Conservation (phyloP, 1,139 yeast species). For the Candida glucosophila region DNA sequence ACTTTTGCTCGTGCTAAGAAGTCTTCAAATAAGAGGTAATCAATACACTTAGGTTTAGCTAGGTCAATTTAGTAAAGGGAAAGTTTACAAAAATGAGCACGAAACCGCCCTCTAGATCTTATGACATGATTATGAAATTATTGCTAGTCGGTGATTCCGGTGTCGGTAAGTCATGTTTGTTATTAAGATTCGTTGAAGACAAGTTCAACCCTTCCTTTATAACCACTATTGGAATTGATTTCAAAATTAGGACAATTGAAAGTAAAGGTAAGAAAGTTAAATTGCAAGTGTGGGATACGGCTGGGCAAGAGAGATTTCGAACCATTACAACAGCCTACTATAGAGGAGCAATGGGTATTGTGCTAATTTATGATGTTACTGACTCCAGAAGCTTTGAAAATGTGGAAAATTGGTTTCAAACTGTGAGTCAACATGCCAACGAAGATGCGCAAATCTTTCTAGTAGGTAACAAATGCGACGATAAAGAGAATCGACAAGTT, state of each 20-base stretch:
- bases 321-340: conserved; percentile 97
- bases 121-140: conserved; percentile 90
- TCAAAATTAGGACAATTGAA: conserved; percentile 93
- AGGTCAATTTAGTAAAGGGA: background rate
- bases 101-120: conserved; percentile 67
- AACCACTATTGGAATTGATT: conserved; percentile 96
- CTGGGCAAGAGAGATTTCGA: conserved; percentile 97
- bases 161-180: conserved; percentile 92
- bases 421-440: conserved; percentile 93
- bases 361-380: conserved; percentile 91
- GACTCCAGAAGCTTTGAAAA: conserved; percentile 88
- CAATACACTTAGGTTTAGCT: too few species aligned
- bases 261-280: conserved; percentile 88
- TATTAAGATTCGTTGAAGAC: conserved; percentile 92
- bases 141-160: conserved; percentile 95
- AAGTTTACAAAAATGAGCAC: conserved; percentile 34
- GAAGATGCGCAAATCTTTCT: conserved; percentile 90
- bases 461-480: conserved; percentile 94
- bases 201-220: conserved; percentile 94
- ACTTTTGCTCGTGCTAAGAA: too few species aligned
- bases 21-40: too few species aligned
- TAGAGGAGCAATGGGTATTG: conserved; percentile 98
- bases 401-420: conserved; percentile 84
- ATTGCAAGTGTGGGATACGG: conserved; percentile 98
- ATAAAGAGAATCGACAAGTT: conserved; percentile 67